A percentile compares a stretch with the other conserved stretches of the same genome.
phyloP scores from a whole-genome alignment of 306 rosid species.

The Clitoria ternatea region DNA sequence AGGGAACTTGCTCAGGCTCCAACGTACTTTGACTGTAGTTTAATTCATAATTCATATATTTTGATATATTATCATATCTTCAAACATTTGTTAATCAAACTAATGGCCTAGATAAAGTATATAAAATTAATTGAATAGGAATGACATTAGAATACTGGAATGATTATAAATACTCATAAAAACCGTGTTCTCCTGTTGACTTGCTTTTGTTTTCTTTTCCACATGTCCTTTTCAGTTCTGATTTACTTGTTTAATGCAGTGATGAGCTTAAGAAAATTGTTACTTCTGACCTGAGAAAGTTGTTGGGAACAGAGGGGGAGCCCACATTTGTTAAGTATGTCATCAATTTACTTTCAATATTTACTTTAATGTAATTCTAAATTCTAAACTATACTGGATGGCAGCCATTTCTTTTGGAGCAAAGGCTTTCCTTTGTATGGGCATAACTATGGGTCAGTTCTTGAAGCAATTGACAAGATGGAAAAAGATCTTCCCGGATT shows the following conservation, averaged over 20 bases:
- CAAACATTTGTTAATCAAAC: no score
- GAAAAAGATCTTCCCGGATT: conserved; percentile 89
- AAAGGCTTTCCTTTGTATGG: conserved; percentile 94
- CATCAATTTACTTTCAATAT: conserved; percentile 10
- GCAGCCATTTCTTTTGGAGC: conserved; percentile 85
- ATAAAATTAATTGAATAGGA: not conserved
- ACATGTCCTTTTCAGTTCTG: conserved; percentile 8
- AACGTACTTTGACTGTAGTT: conserved; percentile 44
- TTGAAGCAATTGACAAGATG: conserved; percentile 77
- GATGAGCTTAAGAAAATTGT: conserved; percentile 74
- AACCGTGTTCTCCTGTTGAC: conserved; percentile 10
- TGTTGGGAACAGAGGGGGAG: conserved; percentile 87
- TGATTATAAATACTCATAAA: not conserved
- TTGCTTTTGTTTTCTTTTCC: not conserved
- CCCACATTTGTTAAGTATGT: conserved; percentile 75
- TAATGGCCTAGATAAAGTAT: no score
- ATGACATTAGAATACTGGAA: not conserved
- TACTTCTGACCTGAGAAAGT: conserved; percentile 73
- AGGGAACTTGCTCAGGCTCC: conserved; percentile 74
- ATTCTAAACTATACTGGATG: conserved; percentile 26
- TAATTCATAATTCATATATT: not conserved
- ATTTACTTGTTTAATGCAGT: conserved; percentile 39
- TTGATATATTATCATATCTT: not conserved
- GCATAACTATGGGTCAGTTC: conserved; percentile 62
- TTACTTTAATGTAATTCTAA: conserved; percentile 16